Conservation (phyloP, 495 filamentous ascomycete species). For the Penicillium samsonianum region DNA sequence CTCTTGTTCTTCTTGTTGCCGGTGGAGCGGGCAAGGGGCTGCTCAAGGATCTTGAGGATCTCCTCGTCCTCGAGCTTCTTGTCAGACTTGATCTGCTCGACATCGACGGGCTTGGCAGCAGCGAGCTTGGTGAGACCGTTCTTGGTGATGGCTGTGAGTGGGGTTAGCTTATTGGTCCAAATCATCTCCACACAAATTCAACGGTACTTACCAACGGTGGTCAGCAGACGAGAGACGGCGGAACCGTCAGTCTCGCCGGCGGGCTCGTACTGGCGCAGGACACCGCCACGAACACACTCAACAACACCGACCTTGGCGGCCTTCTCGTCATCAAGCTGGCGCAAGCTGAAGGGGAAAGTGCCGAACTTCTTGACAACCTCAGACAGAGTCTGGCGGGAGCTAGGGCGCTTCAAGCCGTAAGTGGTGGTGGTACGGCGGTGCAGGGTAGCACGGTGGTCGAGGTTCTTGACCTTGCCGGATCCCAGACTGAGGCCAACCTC, state of each 20-base stretch:
- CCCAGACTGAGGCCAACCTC: constrained; percentile 91
- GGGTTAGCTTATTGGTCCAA: constrained; percentile 15
- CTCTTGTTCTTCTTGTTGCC: constrained; percentile 73
- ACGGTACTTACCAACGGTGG: constrained; percentile 75
- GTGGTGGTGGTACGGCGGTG: constrained; percentile 90
- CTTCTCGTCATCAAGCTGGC: constrained; percentile 95
- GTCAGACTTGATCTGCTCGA: constrained; percentile 81
- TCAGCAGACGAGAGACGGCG: constrained; percentile 81
- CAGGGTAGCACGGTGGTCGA: constrained; percentile 83
- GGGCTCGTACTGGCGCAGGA: constrained; percentile 92
- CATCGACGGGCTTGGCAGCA: constrained; percentile 68
- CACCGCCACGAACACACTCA: constrained; percentile 88
- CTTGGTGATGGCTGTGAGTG: constrained; percentile 83
- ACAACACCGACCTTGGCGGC: constrained; percentile 94
- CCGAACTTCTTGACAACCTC: constrained; percentile 97
- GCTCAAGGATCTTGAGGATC: constrained; percentile 87
- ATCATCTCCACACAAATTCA: constrained; percentile 14
- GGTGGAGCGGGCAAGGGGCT: constrained; percentile 73
- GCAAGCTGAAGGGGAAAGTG: constrained; percentile 94
- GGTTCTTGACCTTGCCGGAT: constrained; percentile 88
- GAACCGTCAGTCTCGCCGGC: constrained; percentile 86
- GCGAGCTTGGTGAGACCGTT: constrained; percentile 87
- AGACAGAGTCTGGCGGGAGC: constrained; percentile 83
- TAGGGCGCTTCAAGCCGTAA: constrained; percentile 87
- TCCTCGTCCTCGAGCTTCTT: constrained; percentile 98